Evolutionary conservation across 148 eudicot species (phyloP), one percentile per base, ranked within the genome.

Genomic region (Fagopyrum tataricum): DNA sequence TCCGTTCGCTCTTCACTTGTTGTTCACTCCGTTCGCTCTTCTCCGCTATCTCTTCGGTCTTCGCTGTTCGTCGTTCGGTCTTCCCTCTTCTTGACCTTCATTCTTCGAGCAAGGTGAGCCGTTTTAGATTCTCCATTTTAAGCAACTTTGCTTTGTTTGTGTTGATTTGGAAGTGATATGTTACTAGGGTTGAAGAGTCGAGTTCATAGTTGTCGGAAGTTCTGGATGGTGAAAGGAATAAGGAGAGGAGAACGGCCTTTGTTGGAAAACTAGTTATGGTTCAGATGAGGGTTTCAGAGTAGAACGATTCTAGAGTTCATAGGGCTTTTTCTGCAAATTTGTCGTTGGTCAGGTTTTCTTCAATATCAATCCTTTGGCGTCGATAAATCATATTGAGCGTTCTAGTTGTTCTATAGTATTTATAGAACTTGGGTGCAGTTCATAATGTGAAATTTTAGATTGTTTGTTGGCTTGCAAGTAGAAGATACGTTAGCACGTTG

Each of bases 261-360:
- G 82, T 84, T n/a, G 92, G 90, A 3, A 97, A 94, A 81, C 70
- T 95, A 73, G 74, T 95, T 59, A 90, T 96, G 84, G 82, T 88
- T 70, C 98, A 95, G 85, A 83, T 95, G 97, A 83, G 82, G 85
- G 83, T 95, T 74, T 82, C 92, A 51, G 98, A 91, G 73, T 79
- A 79, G 58, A 78, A 81, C 53, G 98, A 95, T 90, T 87, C 97
- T 20, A 83, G 97, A 82, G 87, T 91, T 78, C 72, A 97, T 11
- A 76, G 97, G 31, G 93, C 87, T n/a, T 77, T 91, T 14, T 76
- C n/a, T 95, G 71, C 79, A 96, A 76, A 76, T n/a, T 95, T 70
- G 87, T 92, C 72, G 93, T 93, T 70, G 91, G 88, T 72, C 97
- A 95, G 96, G 98, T 41, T 39, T 49, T 46, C 1, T 75, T 17